These are phyloP conservation scores for Penicillium sp. DNA, from an alignment of 2,329 filamentous ascomycete species.

Conservation along the genomic window DNA sequence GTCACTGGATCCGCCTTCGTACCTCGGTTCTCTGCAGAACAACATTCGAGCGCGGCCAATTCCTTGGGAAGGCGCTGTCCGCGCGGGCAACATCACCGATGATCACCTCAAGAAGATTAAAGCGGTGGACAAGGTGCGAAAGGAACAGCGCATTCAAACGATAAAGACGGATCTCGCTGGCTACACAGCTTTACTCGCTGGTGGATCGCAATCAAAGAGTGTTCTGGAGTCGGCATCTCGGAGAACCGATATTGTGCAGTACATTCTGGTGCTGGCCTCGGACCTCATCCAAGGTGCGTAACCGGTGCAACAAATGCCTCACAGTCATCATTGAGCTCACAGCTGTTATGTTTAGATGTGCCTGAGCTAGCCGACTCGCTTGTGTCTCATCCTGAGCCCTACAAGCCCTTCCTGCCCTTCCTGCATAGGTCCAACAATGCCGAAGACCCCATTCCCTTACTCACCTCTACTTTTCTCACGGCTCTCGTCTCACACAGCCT, in stretches of 20 bases:
- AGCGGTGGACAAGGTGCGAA: conserved; percentile 91
- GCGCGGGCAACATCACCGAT: conserved; percentile 88
- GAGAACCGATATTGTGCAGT: conserved; percentile 86
- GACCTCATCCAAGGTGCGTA: conserved; percentile 76
- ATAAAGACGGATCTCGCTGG: conserved; percentile 74
- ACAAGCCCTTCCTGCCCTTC: conserved; percentile 75
- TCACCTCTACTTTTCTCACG: conserved; percentile 81
- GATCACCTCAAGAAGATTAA: conserved; percentile 93
- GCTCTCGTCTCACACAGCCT: conserved; percentile 65
- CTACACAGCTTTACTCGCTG: conserved; percentile 75
- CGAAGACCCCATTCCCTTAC: conserved; percentile 80
- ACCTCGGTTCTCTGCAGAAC: conserved; percentile 82
- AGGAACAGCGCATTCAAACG: conserved; percentile 77
- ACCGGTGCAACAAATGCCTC: not conserved
- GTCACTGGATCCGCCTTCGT: conserved; percentile 88
- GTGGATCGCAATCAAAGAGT: conserved; percentile 58
- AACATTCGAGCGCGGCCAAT: conserved; percentile 95
- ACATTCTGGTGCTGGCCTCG: conserved; percentile 80
- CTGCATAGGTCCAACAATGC: conserved; percentile 76
- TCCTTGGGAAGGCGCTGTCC: conserved; percentile 93
- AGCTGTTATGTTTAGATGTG: conserved; percentile 52
- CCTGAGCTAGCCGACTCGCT: conserved; percentile 72
- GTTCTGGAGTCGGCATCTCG: conserved; percentile 81
- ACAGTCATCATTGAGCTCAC: not conserved
- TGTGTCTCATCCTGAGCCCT: conserved; percentile 62